These are phyloP conservation scores for Eucalyptus fibrosa DNA, from an alignment of 345 rosid species.

Conservation along the genomic window DNA sequence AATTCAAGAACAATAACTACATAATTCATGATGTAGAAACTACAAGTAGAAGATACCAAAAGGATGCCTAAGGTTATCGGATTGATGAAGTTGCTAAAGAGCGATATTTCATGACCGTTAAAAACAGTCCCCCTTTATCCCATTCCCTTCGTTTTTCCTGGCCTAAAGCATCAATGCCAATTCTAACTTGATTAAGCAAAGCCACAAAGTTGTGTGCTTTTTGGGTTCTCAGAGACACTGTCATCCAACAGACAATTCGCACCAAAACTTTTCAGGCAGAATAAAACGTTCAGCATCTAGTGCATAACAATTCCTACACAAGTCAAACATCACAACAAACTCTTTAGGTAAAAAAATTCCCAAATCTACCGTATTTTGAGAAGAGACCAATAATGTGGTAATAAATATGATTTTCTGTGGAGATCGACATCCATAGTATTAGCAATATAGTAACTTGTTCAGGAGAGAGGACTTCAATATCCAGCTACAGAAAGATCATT, in stretches of 20 bases:
- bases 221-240: neutral
- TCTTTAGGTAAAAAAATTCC: neutral
- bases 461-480: neutral
- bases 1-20: neutral
- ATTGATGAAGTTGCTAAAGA: neutral
- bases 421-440: neutral
- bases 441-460: neutral
- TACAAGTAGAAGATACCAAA: neutral
- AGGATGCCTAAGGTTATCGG: neutral
- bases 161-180: neutral
- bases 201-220: neutral
- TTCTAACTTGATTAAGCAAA: neutral
- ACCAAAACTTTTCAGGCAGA: neutral
- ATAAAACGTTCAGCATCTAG: neutral
- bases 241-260: neutral
- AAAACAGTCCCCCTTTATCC: neutral
- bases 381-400: neutral
- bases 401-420: neutral
- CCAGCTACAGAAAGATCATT: neutral
- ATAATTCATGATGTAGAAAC: neutral
- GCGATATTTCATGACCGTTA: neutral
- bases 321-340: neutral
- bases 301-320: neutral
- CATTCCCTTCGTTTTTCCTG: neutral
- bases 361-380: neutral